These are phyloP conservation scores for sunflower (Helianthus annuus) DNA, from an alignment of 129 eudicot genomes.

Conservation along the genomic window DNA sequence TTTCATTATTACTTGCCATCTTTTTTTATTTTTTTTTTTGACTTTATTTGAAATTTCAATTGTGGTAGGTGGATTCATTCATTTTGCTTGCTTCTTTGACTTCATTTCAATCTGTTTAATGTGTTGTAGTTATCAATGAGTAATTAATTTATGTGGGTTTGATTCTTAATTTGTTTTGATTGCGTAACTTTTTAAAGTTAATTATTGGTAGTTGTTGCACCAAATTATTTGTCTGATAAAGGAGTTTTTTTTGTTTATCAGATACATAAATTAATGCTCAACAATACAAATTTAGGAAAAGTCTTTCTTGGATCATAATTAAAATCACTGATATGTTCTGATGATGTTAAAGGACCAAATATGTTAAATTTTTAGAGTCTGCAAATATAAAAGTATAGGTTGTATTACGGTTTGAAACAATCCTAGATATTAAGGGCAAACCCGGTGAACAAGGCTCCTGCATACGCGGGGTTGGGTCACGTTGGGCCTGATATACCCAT, in stretches of 20 bases:
- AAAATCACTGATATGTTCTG: not conserved
- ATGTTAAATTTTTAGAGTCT: not conserved
- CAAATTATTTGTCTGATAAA: constrained; percentile 15
- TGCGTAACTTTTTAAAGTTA: not conserved
- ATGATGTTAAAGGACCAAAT: not conserved
- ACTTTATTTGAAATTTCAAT: not conserved
- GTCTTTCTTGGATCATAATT: not conserved
- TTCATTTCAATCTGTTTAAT: not conserved
- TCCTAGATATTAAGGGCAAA: not conserved
- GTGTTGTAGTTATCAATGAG: not conserved
- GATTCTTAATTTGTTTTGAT: not conserved
- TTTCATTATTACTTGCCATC: constrained; percentile 7
- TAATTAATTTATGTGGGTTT: constrained; percentile 12
- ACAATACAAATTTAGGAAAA: not conserved
- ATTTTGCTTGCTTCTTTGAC: too few relatives aligned
- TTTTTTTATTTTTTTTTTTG: not conserved
- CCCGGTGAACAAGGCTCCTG: too few relatives aligned
- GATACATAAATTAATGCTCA: not conserved
- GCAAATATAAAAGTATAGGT: not conserved
- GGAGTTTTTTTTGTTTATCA: not conserved
- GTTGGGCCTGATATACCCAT: too few relatives aligned
- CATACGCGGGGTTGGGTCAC: too few relatives aligned
- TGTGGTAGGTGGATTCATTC: constrained; percentile 17
- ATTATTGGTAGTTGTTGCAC: not conserved
- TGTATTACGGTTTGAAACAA: not conserved